These are phyloP conservation scores for Erucastrum elatum DNA, from an alignment of 345 rosid species.

Conservation along the genomic window DNA sequence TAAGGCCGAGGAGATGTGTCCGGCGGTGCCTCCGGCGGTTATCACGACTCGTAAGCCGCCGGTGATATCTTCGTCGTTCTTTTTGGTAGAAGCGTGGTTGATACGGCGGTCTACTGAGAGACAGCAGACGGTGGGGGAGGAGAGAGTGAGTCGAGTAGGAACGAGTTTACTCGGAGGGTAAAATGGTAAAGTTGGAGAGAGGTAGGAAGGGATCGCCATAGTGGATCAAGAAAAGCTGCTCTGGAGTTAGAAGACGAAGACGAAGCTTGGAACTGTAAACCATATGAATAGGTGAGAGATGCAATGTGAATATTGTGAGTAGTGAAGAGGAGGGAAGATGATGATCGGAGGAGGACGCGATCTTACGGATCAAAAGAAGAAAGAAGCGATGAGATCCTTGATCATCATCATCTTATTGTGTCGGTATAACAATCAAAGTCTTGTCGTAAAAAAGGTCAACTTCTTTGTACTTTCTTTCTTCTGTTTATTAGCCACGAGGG, in stretches of 20 bases:
- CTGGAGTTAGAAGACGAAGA: background rate
- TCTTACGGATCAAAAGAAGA: background rate
- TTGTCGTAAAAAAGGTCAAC: slow-evolving; percentile 1
- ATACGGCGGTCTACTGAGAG: slow-evolving; percentile 43
- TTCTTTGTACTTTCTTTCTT: slow-evolving; percentile 5
- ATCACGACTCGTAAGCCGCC: slow-evolving; percentile 52
- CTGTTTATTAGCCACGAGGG: slow-evolving; percentile 20
- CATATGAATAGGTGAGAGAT: slow-evolving; percentile 4
- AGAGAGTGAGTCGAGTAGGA: slow-evolving; percentile 19
- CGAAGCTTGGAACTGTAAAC: background rate
- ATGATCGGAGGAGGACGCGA: slow-evolving; percentile 17
- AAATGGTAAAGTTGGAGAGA: slow-evolving; percentile 25
- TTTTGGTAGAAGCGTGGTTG: slow-evolving; percentile 10
- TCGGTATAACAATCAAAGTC: slow-evolving; percentile 20
- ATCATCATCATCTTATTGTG: background rate
- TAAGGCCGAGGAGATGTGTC: slow-evolving; percentile 73
- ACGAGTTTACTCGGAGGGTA: slow-evolving; percentile 25
- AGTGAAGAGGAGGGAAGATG: slow-evolving; percentile 15
- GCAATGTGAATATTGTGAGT: background rate
- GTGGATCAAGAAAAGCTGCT: slow-evolving; percentile 4
- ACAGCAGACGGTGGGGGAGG: slow-evolving; percentile 25
- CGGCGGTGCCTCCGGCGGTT: slow-evolving; percentile 82
- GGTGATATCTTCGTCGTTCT: background rate
- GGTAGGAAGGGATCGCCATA: slow-evolving; percentile 40
- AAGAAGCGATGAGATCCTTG: background rate